phyloP scores from a whole-genome alignment of 768 basidiomycete genomes.

The Kwoniella mangroviensis region DNA sequence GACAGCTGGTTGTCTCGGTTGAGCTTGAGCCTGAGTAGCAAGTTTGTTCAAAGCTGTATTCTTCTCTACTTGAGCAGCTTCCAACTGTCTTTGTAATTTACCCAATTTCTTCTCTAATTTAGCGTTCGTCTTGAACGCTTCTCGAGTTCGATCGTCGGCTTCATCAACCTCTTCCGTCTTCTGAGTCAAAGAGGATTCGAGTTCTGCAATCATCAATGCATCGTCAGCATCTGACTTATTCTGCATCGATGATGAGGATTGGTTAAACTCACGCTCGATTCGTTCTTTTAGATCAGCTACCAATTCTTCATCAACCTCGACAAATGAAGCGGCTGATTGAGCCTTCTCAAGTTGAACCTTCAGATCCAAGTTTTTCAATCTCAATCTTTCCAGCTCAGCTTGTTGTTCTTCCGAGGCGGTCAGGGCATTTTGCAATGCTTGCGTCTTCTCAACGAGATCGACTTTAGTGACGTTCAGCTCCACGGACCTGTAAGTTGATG shows the following conservation, averaged over 20 bases:
- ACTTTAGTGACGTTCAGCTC: neutral
- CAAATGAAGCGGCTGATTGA: neutral
- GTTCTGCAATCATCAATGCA: constrained; percentile 23
- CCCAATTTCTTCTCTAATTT: constrained; percentile 52
- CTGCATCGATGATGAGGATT: too few relatives aligned
- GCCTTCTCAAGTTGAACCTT: constrained; percentile 9
- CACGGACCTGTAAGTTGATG: neutral
- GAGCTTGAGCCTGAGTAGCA: constrained; percentile 5
- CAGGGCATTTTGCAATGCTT: neutral
- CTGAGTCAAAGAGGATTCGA: constrained; percentile 36
- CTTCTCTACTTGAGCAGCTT: constrained; percentile 28
- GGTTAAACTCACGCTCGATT: constrained; percentile 26
- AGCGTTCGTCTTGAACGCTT: constrained; percentile 41
- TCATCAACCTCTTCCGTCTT: constrained; percentile 51
- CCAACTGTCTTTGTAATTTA: constrained; percentile 42
- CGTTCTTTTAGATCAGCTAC: constrained; percentile 26
- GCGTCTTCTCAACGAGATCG: neutral
- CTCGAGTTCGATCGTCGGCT: constrained; percentile 48
- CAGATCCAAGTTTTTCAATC: constrained; percentile 5
- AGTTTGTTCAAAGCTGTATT: constrained; percentile 40
- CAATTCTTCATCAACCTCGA: constrained; percentile 3
- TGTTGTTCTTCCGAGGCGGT: neutral
- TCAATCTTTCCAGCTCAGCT: constrained; percentile 4
- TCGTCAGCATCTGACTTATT: neutral
- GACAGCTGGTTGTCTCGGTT: neutral